These are phyloP conservation scores for Recurvomyces mirabilis DNA, from an alignment of 495 filamentous ascomycete genomes.

Conservation along the genomic window DNA sequence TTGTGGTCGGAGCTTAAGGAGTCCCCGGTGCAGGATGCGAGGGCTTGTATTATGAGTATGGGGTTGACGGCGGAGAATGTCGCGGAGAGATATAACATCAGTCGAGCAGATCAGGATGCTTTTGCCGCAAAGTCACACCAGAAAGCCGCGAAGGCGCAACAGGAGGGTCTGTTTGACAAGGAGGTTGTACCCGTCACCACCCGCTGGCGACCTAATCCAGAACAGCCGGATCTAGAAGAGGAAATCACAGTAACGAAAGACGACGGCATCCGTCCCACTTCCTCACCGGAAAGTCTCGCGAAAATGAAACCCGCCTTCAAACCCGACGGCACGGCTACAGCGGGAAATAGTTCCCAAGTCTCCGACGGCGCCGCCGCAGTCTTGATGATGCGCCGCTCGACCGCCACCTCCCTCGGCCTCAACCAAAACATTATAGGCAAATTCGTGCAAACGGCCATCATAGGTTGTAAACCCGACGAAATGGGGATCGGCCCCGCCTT, in stretches of 20 bases:
- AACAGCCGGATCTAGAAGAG: conserved; percentile 49
- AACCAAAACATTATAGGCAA: conserved; percentile 58
- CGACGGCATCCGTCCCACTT: conserved; percentile 65
- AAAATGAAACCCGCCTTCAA: conserved; percentile 79
- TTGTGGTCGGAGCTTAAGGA: conserved; percentile 65
- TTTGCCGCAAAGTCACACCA: conserved; percentile 66
- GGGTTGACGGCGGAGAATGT: conserved; percentile 89
- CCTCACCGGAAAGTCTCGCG: conserved; percentile 55
- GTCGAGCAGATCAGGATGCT: conserved; percentile 64
- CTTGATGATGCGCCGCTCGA: conserved; percentile 72
- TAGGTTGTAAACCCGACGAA: conserved; percentile 75
- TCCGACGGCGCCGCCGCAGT: conserved; percentile 79
- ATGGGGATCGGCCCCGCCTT: conserved; percentile 86
- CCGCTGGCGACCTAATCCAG: conserved; percentile 49
- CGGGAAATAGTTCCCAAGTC: conserved; percentile 78
- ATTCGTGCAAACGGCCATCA: conserved; percentile 63
- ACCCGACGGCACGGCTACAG: conserved; percentile 59
- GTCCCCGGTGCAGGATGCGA: conserved; percentile 52
- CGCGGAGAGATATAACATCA: conserved; percentile 63
- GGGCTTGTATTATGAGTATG: conserved; percentile 90
- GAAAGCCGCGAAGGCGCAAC: conserved; percentile 58
- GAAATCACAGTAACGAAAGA: conserved; percentile 56
- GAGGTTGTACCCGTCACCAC: conserved; percentile 69
- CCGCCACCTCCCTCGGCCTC: conserved; percentile 64
- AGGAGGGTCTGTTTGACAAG: conserved; percentile 54